phyloP scores from a whole-genome alignment of 805 yeast species.

The Lachancea sp. region DNA sequence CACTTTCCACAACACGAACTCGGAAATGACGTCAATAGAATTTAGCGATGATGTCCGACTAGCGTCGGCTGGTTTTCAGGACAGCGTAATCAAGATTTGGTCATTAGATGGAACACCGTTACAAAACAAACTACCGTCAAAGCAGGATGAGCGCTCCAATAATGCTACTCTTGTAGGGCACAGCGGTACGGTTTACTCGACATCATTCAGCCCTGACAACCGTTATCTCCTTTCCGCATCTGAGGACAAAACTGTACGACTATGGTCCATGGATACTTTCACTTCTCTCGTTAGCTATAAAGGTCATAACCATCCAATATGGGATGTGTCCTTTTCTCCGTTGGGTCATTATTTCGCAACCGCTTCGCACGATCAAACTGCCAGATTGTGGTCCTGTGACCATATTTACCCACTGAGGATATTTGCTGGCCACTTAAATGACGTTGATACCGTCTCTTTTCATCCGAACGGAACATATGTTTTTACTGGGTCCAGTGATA shows the following conservation, averaged over 20 bases:
- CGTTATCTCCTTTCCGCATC: slow-evolving; percentile 73
- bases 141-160: slow-evolving; percentile 35
- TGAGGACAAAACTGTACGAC: slow-evolving; percentile 84
- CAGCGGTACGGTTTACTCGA: slow-evolving; percentile 87
- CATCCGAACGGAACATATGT: slow-evolving; percentile 95
- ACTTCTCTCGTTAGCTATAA: slow-evolving; percentile 87
- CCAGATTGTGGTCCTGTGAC: slow-evolving; percentile 95
- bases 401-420: slow-evolving; percentile 93
- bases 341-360: slow-evolving; percentile 97
- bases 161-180: slow-evolving; percentile 64
- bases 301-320: slow-evolving; percentile 93
- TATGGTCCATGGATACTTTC: slow-evolving; percentile 92
- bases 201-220: slow-evolving; percentile 87
- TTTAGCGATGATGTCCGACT: slow-evolving; percentile 83
- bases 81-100: slow-evolving; percentile 87
- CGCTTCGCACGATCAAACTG: slow-evolving; percentile 96
- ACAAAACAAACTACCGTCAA: slow-evolving; percentile 42
- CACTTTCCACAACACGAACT: slow-evolving; percentile 92
- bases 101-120: slow-evolving; percentile 86
- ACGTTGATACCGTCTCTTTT: slow-evolving; percentile 90
- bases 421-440: slow-evolving; percentile 95
- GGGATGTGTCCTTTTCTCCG: slow-evolving; percentile 96
- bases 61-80: slow-evolving; percentile 93
- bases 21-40: slow-evolving; percentile 76
- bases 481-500: slow-evolving; percentile 92